Conservation (phyloP, 306 rosid genomes). For the Rosa rugosa region DNA sequence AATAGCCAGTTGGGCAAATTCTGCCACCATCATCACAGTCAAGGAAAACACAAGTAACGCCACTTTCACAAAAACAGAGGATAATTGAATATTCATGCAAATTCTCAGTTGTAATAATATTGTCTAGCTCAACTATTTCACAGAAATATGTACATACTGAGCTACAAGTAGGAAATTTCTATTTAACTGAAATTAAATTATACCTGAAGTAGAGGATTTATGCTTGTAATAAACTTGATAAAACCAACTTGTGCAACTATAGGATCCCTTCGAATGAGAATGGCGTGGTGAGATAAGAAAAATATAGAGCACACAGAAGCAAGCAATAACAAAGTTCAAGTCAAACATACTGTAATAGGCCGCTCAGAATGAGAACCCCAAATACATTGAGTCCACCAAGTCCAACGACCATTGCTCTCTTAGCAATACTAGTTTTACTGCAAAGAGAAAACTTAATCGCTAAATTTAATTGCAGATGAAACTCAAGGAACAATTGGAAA, state of each 20-base stretch:
- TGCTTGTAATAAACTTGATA: slow-evolving; percentile 65
- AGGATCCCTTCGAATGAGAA: slow-evolving; percentile 56
- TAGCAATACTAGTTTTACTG: slow-evolving; percentile 69
- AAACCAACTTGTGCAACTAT: slow-evolving; percentile 65
- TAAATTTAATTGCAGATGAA: slow-evolving; percentile 17
- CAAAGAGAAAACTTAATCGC: background rate
- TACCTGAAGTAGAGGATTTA: slow-evolving; percentile 96
- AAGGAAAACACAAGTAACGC: no score
- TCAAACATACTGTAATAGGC: slow-evolving; percentile 76
- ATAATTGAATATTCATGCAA: background rate
- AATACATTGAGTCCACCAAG: slow-evolving; percentile 89
- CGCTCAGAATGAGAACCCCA: slow-evolving; percentile 87
- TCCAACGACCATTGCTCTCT: slow-evolving; percentile 81
- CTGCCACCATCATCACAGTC: background rate
- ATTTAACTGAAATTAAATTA: slow-evolving; percentile 21
- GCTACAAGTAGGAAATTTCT: slow-evolving; percentile 8
- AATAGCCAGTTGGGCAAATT: background rate
- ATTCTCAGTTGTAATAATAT: background rate
- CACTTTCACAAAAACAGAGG: background rate
- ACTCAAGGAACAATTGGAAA: background rate
- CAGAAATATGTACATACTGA: background rate
- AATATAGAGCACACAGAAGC: slow-evolving; percentile 8
- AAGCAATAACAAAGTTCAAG: slow-evolving; percentile 17
- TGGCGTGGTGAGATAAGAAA: slow-evolving; percentile 22
- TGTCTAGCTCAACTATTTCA: background rate